Base-by-base conservation (phyloP, 2,329 filamentous ascomycete genomes). In the Tolypocladium cylindrosporum region DNA sequence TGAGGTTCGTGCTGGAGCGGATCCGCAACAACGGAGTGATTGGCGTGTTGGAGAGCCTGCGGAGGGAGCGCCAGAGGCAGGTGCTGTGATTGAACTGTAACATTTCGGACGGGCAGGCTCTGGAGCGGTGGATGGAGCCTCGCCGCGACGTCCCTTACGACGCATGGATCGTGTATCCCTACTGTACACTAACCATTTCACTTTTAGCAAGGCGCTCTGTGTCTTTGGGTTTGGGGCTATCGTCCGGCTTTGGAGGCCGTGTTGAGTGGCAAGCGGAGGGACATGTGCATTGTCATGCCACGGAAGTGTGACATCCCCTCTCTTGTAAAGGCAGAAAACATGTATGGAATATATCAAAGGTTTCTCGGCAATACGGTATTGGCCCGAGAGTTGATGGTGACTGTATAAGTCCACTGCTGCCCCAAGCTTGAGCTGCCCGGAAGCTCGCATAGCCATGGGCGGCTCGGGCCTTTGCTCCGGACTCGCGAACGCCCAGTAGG, bases 1-100 rank as follows among this genome's bases (percentile, higher is more conserved):
- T 94, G 90, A 85, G 83, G 58, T 83, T 92, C 42, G 89, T 94
- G 10, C 78, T 94, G 27, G 88, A 91, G 71, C 79, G 89, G 54
- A 74, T 85, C 56, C 78, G 82, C 54, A 81, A 82, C 69, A 82
- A 78, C 45, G 80, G 81, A 37, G 77, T 84, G 58, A 79, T 84
- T 57, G 79, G 80, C 43, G 80, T 85, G 37, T 70, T 85, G 40
- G 82, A 85, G 68, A 76, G 80, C 55, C 73, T 81, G 62, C 76
- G 81, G 48, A 68, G 73, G 50, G 75, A 77, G 61, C 74, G 75
- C 57, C 70, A 74, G 48, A 66, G 65, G 56, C 70, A 72, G 55
- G 37, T 51, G 27, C 45, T 58, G 11, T 59, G 58, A 57, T 43
- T 61, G 58, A 62, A 45, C 50, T 52, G 48, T 52, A 52, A 37